These are phyloP conservation scores for Pezicula neosporulosa DNA, from an alignment of 2,329 filamentous ascomycete genomes.

Conservation along the genomic window DNA sequence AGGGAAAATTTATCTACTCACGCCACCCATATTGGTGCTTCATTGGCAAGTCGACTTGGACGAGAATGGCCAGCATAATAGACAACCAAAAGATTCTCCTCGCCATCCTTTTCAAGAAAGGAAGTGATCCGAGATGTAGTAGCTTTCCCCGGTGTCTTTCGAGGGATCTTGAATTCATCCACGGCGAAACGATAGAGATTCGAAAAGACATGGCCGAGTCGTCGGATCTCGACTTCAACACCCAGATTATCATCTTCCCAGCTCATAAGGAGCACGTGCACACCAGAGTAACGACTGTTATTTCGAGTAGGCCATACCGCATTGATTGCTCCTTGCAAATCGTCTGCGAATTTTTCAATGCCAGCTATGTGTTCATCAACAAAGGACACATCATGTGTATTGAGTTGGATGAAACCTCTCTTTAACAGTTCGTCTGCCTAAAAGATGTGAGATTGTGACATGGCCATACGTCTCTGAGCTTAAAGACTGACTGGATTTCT, in stretches of 20 bases:
- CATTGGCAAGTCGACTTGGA: background rate
- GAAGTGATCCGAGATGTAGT: background rate
- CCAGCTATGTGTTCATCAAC: no score
- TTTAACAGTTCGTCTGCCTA: slow-evolving; percentile 13
- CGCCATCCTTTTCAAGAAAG: slow-evolving; percentile 3
- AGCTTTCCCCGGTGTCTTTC: slow-evolving; percentile 1
- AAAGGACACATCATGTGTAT: no score
- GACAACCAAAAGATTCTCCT: slow-evolving; percentile 2
- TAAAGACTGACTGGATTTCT: no score
- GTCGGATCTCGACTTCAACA: slow-evolving; percentile 2
- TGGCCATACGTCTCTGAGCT: no score
- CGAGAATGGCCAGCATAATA: slow-evolving; percentile 8
- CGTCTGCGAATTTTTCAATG: background rate
- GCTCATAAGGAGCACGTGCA: slow-evolving; percentile 4
- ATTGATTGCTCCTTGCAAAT: slow-evolving; percentile 6
- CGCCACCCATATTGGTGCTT: slow-evolving; percentile 6
- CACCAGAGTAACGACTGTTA: background rate
- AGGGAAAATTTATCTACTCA: background rate
- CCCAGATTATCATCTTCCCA: slow-evolving; percentile 9
- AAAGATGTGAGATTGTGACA: no score
- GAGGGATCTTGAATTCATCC: slow-evolving; percentile 4
- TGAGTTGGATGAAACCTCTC: no score
- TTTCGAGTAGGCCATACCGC: slow-evolving; percentile 5
- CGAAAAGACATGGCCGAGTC: slow-evolving; percentile 4
- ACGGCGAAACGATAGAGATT: slow-evolving; percentile 5